These are phyloP conservation scores for Sarocladiaceae sp. DNA, from an alignment of 2,329 filamentous ascomycete species.

Conservation along the genomic window DNA sequence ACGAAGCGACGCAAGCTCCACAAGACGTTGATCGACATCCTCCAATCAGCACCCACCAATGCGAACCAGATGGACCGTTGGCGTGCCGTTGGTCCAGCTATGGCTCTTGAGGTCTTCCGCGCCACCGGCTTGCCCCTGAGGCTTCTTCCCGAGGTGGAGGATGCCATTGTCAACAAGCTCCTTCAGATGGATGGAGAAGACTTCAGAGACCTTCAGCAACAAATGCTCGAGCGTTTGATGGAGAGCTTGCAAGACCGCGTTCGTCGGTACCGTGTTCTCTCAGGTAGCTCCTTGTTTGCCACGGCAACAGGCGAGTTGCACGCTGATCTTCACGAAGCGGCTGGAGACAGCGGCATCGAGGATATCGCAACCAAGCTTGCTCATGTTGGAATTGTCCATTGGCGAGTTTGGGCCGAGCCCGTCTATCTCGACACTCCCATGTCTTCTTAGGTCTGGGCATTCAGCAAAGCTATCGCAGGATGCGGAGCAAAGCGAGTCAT, in stretches of 20 bases:
- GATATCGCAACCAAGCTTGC: conserved; percentile 75
- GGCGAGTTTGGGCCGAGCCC: conserved; percentile 80
- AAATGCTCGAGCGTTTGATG: conserved; percentile 46
- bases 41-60: conserved; percentile 45
- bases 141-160: conserved; percentile 44
- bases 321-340: conserved; percentile 27
- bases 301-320: conserved; percentile 42
- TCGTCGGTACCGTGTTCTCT: conserved; percentile 47
- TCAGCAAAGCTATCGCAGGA: neutral
- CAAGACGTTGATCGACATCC: conserved; percentile 48
- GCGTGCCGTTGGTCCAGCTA: conserved; percentile 46
- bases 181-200: conserved; percentile 37
- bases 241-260: conserved; percentile 45
- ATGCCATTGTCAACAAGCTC: conserved; percentile 42
- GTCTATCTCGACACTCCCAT: conserved; percentile 51
- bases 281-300: conserved; percentile 50
- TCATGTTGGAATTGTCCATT: conserved; percentile 82
- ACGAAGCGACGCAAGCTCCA: conserved; percentile 45
- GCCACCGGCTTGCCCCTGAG: conserved; percentile 46
- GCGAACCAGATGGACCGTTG: conserved; percentile 42
- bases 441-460: conserved; percentile 2
- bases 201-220: conserved; percentile 44
- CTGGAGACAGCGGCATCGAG: conserved; percentile 48
- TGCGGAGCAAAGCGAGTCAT: neutral
- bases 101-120: conserved; percentile 57